phyloP scores from a whole-genome alignment of 2,329 filamentous ascomycete species.

The Fusarium sarcochroum region DNA sequence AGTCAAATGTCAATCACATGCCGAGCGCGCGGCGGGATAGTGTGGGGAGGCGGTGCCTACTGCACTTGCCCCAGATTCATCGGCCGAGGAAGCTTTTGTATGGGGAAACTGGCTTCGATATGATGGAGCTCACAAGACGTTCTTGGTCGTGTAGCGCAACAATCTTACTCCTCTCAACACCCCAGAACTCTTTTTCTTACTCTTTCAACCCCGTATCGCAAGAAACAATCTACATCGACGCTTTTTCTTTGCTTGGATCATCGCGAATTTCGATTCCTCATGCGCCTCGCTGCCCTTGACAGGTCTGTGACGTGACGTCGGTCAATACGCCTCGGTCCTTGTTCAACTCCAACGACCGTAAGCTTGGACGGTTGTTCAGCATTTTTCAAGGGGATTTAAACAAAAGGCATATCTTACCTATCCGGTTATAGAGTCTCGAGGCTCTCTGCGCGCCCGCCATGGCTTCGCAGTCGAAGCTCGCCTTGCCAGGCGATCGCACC shows the following conservation, averaged over 20 bases:
- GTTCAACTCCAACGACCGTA: slow-evolving; percentile 12
- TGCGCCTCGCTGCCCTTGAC: slow-evolving; percentile 26
- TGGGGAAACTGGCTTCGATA: slow-evolving; percentile 27
- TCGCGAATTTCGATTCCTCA: slow-evolving; percentile 22
- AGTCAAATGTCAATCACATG: slow-evolving; percentile 49
- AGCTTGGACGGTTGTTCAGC: not conserved
- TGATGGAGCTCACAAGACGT: slow-evolving; percentile 33
- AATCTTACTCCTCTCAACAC: slow-evolving; percentile 23
- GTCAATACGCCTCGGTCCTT: slow-evolving; percentile 38
- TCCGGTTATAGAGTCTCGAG: slow-evolving; percentile 4
- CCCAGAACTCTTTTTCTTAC: not conserved
- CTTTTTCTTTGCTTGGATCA: not conserved
- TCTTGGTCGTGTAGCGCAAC: slow-evolving; percentile 20
- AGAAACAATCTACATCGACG: not conserved
- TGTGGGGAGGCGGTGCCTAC: slow-evolving; percentile 44
- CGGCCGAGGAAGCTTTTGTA: slow-evolving; percentile 48
- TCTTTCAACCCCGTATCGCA: not conserved
- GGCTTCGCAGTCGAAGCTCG: slow-evolving; percentile 82
- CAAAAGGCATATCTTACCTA: not conserved
- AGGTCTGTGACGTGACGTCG: slow-evolving; percentile 47
- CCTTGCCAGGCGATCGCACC: slow-evolving; percentile 71
- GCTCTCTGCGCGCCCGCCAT: slow-evolving; percentile 59
- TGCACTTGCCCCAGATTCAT: slow-evolving; percentile 47
- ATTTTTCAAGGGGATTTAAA: not conserved
- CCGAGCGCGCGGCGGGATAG: slow-evolving; percentile 35